A percentile compares a stretch with the other conserved stretches of the same genome.
Evolutionary conservation across 1,139 yeast species (phyloP).

Genomic region (Blastobotrys ciferrii): DNA sequence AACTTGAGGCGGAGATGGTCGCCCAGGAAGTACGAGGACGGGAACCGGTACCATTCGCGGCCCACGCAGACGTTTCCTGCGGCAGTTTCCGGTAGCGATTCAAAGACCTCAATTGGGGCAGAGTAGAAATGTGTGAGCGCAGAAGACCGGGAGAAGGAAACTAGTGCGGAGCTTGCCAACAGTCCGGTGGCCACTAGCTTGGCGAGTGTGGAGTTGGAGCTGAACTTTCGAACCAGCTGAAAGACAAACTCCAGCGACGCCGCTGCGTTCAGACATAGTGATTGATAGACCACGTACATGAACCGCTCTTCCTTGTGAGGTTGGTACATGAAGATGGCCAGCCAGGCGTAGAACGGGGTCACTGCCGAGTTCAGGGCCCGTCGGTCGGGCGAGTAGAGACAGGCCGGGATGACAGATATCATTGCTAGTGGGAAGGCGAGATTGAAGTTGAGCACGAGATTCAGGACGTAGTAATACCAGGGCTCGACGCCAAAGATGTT

Average conservation of each 20-base stretch:
- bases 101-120: constrained; percentile 39
- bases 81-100: constrained; percentile 16
- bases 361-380: constrained; percentile 10
- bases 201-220: constrained; percentile 10
- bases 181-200: constrained; percentile 7
- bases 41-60: constrained; percentile 93
- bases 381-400: background rate
- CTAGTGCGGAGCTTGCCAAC: constrained; percentile 16
- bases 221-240: constrained; percentile 28
- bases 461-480: constrained; percentile 66
- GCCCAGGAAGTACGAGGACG: constrained; percentile 79
- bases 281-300: constrained; percentile 78
- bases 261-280: constrained; percentile 64
- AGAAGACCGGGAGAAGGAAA: constrained; percentile 33
- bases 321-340: constrained; percentile 60
- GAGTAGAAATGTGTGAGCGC: constrained; percentile 37
- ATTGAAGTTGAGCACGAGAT: constrained; percentile 73
- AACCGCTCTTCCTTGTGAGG: constrained; percentile 96
- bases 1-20: constrained; percentile 59
- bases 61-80: constrained; percentile 78
- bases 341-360: constrained; percentile 61
- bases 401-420: constrained; percentile 38
- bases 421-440: constrained; percentile 49
- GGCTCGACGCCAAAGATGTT: constrained; percentile 90
- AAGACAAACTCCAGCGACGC: constrained; percentile 39